Evolutionary conservation across 2,329 filamentous ascomycete genomes (phyloP), one percentile per base, ranked within the genome.

Genomic region (Thielaviopsis musarum): DNA sequence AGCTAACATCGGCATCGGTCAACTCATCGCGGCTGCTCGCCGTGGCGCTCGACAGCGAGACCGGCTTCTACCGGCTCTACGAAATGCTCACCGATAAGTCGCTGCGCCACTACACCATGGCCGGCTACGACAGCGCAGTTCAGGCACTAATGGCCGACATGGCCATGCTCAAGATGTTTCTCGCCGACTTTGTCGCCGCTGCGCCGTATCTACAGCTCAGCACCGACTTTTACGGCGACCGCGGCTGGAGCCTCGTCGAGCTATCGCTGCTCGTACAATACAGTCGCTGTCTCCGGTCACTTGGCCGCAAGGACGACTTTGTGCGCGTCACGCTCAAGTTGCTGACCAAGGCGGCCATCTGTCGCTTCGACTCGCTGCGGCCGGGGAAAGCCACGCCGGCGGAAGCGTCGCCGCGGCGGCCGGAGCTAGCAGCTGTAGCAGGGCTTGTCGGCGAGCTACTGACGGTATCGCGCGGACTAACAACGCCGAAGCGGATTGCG

Each of bases 181-280:
- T 87, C 2, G 79, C 80, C 22, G 87, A 97, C 64, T 91, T 84
- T 67, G 75, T 74, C 2, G 78, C 82, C 1, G 91, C 93, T 0
- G 83, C 87, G 0, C 79, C 79, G 0, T 91, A 87, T 66, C 93
- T 98, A 66, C 80, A 85, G 65, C 79, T 83, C 53, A 83, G 93
- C 52, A 85, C 87, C 0, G 84, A 85, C 0, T 87, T 88, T 63
- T 95, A 93, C 65, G 85, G 85, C 0, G 82, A 85, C 60, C 83
- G 80, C 60, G 81, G 84, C 53, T 97, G 93, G 91, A 82, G 79
- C 58, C 74, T 84, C 0, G 75, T 95, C 13, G 90, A 97, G 67
- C 75, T 89, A 3, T 85, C 85, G 0, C 87, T 95, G 79, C 77
- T 97, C 5, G 81, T 88, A 64, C 85, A 96, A 77, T 93, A 96